These are phyloP conservation scores for Fusarium coffeatum DNA, from an alignment of 2,329 filamentous ascomycete species.

Conservation along the genomic window DNA sequence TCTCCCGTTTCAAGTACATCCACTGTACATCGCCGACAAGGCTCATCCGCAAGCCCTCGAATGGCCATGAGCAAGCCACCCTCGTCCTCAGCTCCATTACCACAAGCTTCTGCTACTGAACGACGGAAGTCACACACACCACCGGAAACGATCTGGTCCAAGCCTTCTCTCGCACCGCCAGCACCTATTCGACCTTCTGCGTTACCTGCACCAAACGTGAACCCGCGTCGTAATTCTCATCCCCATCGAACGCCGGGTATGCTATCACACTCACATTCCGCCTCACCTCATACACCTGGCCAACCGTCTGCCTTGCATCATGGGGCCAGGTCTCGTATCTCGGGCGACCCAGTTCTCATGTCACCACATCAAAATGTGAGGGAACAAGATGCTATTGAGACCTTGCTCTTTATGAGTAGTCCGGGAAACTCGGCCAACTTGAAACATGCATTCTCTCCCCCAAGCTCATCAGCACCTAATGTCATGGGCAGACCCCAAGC, in stretches of 20 bases:
- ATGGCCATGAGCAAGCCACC: conserved; percentile 49
- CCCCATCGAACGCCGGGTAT: conserved; percentile 62
- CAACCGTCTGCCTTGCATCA: conserved; percentile 50
- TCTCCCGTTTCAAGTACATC: conserved; percentile 72
- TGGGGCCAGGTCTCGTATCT: conserved; percentile 49
- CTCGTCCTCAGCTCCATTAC: conserved; percentile 47
- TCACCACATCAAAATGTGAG: conserved; percentile 73
- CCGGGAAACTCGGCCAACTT: conserved; percentile 76
- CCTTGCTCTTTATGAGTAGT: conserved; percentile 83
- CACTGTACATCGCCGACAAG: conserved; percentile 63
- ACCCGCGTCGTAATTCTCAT: conserved; percentile 63
- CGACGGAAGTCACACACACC: conserved; percentile 53
- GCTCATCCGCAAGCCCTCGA: conserved; percentile 66
- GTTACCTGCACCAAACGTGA: conserved; percentile 49
- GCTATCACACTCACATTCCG: conserved; percentile 61
- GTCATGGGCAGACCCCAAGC: conserved; percentile 28
- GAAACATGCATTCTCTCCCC: conserved; percentile 64
- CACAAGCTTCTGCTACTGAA: conserved; percentile 45
- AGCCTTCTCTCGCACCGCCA: conserved; percentile 62
- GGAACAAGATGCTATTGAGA: conserved; percentile 85
- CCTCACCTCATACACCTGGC: conserved; percentile 59
- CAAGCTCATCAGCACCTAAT: conserved; percentile 52
- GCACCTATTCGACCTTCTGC: conserved; percentile 65
- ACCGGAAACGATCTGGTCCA: conserved; percentile 50
- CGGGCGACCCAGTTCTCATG: conserved; percentile 67